phyloP scores from a whole-genome alignment of 202 grass and related monocot species.

The Panicum hallii region DNA sequence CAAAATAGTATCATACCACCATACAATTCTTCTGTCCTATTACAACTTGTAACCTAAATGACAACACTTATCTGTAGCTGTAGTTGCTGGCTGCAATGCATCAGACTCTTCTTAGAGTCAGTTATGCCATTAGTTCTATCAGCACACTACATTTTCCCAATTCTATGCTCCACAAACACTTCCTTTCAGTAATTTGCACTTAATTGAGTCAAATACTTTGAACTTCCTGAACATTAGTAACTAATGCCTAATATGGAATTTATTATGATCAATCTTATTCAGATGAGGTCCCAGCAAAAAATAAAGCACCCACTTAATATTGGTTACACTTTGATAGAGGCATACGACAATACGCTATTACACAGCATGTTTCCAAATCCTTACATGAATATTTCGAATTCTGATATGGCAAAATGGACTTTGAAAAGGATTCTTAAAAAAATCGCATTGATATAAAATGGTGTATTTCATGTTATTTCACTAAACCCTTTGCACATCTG shows the following conservation, averaged over 20 bases:
- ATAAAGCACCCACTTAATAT: not conserved
- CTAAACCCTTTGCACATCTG: not conserved
- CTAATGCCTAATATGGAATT: not conserved
- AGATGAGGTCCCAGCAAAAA: not conserved
- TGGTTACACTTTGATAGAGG: not conserved
- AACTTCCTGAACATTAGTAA: not conserved
- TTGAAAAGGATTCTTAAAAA: not conserved
- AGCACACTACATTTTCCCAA: not conserved
- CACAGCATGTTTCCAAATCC: not conserved
- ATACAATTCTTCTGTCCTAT: not conserved
- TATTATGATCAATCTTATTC: not conserved
- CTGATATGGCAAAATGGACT: not conserved
- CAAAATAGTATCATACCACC: not conserved
- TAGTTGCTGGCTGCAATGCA: not conserved
- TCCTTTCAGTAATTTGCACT: not conserved
- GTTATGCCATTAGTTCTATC: not conserved
- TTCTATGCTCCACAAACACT: slow-evolving; percentile 1
- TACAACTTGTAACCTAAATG: not conserved
- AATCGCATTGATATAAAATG: not conserved
- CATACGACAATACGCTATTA: not conserved
- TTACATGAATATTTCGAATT: not conserved
- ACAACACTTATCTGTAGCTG: not conserved
- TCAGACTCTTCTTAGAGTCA: not conserved
- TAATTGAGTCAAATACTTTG: not conserved
- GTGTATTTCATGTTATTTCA: not conserved